Base-by-base conservation (phyloP, 2,329 filamentous ascomycete genomes). In the Phyllosticta citriasiana region DNA sequence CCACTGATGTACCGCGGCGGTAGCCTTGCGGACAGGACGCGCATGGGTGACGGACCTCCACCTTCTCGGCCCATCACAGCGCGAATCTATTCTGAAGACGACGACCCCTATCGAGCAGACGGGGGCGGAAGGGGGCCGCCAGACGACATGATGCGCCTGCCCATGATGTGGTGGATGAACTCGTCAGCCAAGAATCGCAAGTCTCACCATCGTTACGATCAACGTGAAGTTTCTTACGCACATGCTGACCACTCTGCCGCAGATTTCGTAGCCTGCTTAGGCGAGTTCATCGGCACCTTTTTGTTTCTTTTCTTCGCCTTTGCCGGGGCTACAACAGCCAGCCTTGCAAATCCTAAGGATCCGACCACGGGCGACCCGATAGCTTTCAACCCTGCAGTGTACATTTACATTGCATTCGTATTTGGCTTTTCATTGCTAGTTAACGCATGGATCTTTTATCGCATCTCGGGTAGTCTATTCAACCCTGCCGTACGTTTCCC, bases 301-400 rank as follows among this genome's bases (percentile, higher is more conserved):
- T 70, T 75, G 70, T 76, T 76, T 57, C 67, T 76, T 3, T 75
- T 74, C 68, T 74, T 75, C 51, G 72, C 73, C 0, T 75, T 72
- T 60, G 72, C 70, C 1, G 73, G 72, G 3, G 74, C 73, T 0
- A 69, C 71, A 40, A 72, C 74, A 5, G 73, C 73, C 24, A 74
- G 74, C 53, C 68, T 70, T 22, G 67, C 66, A 67, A 67, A 10
- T 63, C 64, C n/a, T 66, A 67, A 47, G 9, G 57, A 62, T 65
- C 14, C 63, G n/a, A 54, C 69, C 33, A 65, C 63, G 6, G 68
- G 68, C 47, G 68, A 64, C 51, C 47, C 60, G 5, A 33, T 56
- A 9, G 35, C 55, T 14, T 58, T 58, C 19, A 53, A 58, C 14
- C 70, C 70, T 2, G 69, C 67, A 54, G 66, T 72, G 12, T 54